phyloP scores from a whole-genome alignment of 2,329 filamentous ascomycete genomes.

The Ascochyta viciae-villosae region DNA sequence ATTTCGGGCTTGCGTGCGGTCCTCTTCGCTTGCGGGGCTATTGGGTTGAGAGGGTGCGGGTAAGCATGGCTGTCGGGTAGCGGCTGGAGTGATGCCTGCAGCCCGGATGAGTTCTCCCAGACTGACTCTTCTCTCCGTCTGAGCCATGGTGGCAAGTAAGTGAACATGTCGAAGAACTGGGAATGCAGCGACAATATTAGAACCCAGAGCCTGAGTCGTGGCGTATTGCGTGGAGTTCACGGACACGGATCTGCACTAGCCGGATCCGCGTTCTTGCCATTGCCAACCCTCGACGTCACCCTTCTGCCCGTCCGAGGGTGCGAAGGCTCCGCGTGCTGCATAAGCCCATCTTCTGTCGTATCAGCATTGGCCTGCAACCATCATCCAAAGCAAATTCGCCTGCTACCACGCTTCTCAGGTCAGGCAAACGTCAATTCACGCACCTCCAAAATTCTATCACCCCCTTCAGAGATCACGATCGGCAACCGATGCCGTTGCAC shows the following conservation, averaged over 20 bases:
- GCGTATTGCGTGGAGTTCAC: conserved; percentile 13
- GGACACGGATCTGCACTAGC: conserved; percentile 14
- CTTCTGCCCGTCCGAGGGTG: conserved; percentile 14
- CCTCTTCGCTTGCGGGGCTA: conserved; percentile 40
- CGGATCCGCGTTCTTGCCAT: conserved; percentile 3
- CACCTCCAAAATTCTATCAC: not conserved
- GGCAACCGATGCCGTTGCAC: conserved; percentile 5
- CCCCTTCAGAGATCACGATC: not conserved
- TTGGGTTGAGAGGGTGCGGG: conserved; percentile 41
- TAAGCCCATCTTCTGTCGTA: conserved; percentile 5
- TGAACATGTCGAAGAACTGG: conserved; percentile 15
- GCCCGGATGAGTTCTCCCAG: conserved; percentile 40
- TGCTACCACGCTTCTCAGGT: not conserved
- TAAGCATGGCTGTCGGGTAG: conserved; percentile 41
- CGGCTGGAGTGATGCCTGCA: conserved; percentile 36
- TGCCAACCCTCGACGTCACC: conserved; percentile 16
- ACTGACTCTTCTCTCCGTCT: conserved; percentile 29
- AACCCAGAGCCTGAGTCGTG: conserved; percentile 4
- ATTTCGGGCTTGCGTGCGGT: conserved; percentile 39
- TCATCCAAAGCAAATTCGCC: conserved; percentile 2
- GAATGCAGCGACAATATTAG: conserved; percentile 10
- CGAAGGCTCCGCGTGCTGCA: conserved; percentile 7
- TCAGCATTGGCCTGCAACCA: not conserved
- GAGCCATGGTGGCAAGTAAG: conserved; percentile 27
- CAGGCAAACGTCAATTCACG: not conserved